Evolutionary conservation across 768 basidiomycete genomes (phyloP).

Genomic region (Suillus spraguei): DNA sequence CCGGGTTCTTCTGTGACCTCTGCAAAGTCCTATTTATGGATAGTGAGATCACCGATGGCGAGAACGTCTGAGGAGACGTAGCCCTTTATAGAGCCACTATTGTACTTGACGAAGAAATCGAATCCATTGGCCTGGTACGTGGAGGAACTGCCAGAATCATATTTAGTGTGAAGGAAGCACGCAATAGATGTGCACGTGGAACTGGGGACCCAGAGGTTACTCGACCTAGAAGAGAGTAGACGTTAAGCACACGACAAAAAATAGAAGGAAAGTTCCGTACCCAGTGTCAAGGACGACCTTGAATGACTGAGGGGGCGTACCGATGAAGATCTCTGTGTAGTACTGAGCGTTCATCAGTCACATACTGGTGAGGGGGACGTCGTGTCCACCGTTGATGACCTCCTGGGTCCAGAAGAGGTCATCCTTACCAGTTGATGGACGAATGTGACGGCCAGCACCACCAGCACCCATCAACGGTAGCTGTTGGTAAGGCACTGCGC

Average conservation of each 20-base stretch:
- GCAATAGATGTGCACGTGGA: slow-evolving; percentile 81
- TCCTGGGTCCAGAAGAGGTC: slow-evolving; percentile 84
- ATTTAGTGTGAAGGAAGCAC: slow-evolving; percentile 94
- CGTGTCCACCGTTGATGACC: slow-evolving; percentile 71
- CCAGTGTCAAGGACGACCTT: slow-evolving; percentile 96
- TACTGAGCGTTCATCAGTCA: slow-evolving; percentile 93
- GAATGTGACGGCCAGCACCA: slow-evolving; percentile 66
- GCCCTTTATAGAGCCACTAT: slow-evolving; percentile 95
- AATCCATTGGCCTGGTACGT: slow-evolving; percentile 91
- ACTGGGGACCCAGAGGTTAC: slow-evolving; percentile 95
- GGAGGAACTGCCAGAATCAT: slow-evolving; percentile 76
- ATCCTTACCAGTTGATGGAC: slow-evolving; percentile 51
- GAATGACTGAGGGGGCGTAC: slow-evolving; percentile 85
- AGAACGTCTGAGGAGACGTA: slow-evolving; percentile 87
- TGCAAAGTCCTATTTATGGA: slow-evolving; percentile 84
- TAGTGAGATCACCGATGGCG: slow-evolving; percentile 77
- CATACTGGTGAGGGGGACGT: slow-evolving; percentile 88
- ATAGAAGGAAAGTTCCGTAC: slow-evolving; percentile 35
- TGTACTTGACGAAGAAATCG: slow-evolving; percentile 89
- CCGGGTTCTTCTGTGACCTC: slow-evolving; percentile 97
- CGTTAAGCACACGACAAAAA: slow-evolving; percentile 6
- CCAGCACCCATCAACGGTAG: slow-evolving; percentile 74
- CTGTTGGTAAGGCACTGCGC: slow-evolving; percentile 48
- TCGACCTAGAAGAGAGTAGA: slow-evolving; percentile 53
- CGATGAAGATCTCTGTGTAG: slow-evolving; percentile 86